These are phyloP conservation scores for Lentinula guzmanii DNA, from an alignment of 768 basidiomycete species.

Conservation along the genomic window DNA sequence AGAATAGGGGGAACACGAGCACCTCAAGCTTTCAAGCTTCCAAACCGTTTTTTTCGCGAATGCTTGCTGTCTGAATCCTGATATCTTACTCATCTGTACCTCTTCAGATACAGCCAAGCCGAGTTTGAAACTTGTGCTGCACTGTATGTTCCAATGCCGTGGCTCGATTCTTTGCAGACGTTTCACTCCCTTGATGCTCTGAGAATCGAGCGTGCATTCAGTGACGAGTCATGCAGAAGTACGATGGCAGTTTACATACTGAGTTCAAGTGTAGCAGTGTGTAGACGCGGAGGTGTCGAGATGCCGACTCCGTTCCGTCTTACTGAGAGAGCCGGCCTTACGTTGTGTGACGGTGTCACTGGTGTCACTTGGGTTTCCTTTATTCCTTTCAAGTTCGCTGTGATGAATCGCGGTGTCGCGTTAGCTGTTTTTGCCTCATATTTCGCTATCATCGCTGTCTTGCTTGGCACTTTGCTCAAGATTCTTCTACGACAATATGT, in stretches of 20 bases:
- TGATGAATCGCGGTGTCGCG: slow-evolving; percentile 6
- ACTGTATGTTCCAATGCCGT: too few relatives aligned
- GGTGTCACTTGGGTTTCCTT: background rate
- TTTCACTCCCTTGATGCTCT: too few relatives aligned
- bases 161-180: too few relatives aligned
- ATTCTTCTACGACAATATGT: slow-evolving; percentile 7
- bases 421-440: slow-evolving; percentile 27
- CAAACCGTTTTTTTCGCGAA: too few relatives aligned
- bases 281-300: background rate
- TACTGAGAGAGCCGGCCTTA: background rate
- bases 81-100: too few relatives aligned
- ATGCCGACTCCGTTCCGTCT: background rate
- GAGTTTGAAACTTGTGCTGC: too few relatives aligned
- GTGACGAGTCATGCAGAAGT: background rate
- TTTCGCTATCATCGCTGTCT: slow-evolving; percentile 22
- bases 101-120: too few relatives aligned
- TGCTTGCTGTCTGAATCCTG: too few relatives aligned
- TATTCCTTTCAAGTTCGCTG: background rate
- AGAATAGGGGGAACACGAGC: too few relatives aligned
- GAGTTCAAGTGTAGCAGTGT: background rate
- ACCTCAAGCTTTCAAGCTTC: too few relatives aligned
- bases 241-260: background rate
- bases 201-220: background rate
- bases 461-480: slow-evolving; percentile 21
- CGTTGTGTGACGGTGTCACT: background rate